Evolutionary conservation across 1,139 yeast genomes (phyloP).

Genomic region (Kodamaea suecica): DNA sequence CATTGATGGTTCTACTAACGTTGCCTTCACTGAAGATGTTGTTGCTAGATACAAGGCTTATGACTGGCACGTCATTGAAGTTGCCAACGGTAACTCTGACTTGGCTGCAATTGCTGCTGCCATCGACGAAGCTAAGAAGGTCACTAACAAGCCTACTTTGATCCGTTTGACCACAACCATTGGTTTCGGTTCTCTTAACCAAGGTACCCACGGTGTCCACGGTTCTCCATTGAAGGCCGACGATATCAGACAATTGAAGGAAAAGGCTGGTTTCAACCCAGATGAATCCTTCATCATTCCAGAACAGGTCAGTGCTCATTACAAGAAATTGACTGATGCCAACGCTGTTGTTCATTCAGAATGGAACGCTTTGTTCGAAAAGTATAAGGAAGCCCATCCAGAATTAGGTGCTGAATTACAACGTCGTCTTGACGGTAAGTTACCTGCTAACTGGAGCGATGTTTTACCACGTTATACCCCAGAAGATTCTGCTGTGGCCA

Average conservation of each 20-base stretch:
- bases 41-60: conserved; percentile 81
- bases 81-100: conserved; percentile 81
- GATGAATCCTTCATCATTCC: conserved; percentile 77
- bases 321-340: conserved; percentile 53
- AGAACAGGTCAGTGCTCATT: conserved; percentile 74
- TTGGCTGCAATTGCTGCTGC: conserved; percentile 71
- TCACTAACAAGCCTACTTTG: conserved; percentile 80
- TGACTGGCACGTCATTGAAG: conserved; percentile 88
- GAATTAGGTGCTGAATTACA: conserved; percentile 73
- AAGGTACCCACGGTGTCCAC: conserved; percentile 92
- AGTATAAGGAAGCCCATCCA: conserved; percentile 72
- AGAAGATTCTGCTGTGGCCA: conserved; percentile 78
- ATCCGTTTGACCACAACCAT: conserved; percentile 88
- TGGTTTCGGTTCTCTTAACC: conserved; percentile 86
- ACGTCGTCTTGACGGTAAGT: conserved; percentile 77
- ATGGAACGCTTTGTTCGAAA: conserved; percentile 67
- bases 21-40: conserved; percentile 95
- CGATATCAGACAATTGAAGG: conserved; percentile 85
- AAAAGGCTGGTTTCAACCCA: conserved; percentile 86
- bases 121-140: conserved; percentile 64
- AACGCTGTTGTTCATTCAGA: conserved; percentile 62
- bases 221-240: conserved; percentile 96
- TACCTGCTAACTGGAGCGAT: conserved; percentile 83
- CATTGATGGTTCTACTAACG: conserved; percentile 89
- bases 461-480: conserved; percentile 78